These are phyloP conservation scores for Hyphodiscus sp. DNA, from an alignment of 2,329 filamentous ascomycete species.

Conservation along the genomic window DNA sequence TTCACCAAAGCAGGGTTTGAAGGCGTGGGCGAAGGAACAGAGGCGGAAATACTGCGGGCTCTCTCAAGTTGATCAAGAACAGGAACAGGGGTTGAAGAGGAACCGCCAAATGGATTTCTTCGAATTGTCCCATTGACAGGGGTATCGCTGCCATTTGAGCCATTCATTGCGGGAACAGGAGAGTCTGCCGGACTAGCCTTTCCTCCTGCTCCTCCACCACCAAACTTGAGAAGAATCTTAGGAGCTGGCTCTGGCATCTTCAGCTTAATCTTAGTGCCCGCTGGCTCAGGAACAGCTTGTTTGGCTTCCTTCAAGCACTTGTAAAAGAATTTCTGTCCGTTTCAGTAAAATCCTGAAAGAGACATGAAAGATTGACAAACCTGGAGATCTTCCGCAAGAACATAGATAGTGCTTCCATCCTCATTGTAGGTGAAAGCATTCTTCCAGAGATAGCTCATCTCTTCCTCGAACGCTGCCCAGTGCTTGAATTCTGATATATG, in stretches of 20 bases:
- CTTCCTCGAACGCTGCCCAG: slow-evolving; percentile 77
- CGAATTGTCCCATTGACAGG: slow-evolving; percentile 22
- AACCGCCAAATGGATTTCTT: slow-evolving; percentile 27
- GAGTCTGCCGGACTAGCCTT: slow-evolving; percentile 49
- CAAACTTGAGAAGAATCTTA: slow-evolving; percentile 68
- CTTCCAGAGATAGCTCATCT: slow-evolving; percentile 73
- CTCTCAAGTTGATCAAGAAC: slow-evolving; percentile 26
- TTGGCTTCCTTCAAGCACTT: slow-evolving; percentile 66
- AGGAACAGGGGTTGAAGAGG: slow-evolving; percentile 18
- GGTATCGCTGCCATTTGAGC: slow-evolving; percentile 27
- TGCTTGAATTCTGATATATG: slow-evolving; percentile 65
- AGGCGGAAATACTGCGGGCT: slow-evolving; percentile 27
- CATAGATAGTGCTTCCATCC: slow-evolving; percentile 79
- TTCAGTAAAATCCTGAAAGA: slow-evolving; percentile 9
- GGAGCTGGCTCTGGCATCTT: slow-evolving; percentile 54
- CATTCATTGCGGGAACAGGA: slow-evolving; percentile 41
- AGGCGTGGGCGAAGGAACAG: slow-evolving; percentile 27
- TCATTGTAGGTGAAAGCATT: slow-evolving; percentile 90
- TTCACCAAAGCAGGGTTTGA: slow-evolving; percentile 32
- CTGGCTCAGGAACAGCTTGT: slow-evolving; percentile 63
- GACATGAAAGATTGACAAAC: slow-evolving; percentile 38
- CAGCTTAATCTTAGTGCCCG: slow-evolving; percentile 72
- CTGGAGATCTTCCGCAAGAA: slow-evolving; percentile 72
- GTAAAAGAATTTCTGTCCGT: slow-evolving; percentile 57
- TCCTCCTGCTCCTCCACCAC: slow-evolving; percentile 31